Evolutionary conservation across 148 eudicot species (phyloP).

Genomic region (Suaeda aralocaspica): DNA sequence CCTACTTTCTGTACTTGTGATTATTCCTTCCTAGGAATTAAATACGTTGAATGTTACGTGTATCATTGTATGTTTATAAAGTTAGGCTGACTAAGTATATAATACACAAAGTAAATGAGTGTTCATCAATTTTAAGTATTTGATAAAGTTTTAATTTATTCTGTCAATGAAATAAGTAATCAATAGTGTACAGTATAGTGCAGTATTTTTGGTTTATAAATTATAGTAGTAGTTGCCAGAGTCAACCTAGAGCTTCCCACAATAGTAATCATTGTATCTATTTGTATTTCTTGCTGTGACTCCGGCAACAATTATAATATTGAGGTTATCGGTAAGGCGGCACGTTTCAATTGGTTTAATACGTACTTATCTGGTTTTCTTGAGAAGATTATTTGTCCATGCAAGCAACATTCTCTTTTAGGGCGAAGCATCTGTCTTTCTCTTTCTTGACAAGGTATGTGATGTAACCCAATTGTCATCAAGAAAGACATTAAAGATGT

Average conservation of each 20-base stretch:
- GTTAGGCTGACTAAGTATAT: conserved; percentile 19
- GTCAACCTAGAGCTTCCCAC: conserved; percentile 5
- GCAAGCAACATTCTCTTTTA: conserved; percentile 12
- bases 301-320: conserved; percentile 8
- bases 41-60: conserved; percentile 14
- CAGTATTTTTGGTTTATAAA: not conserved
- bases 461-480: conserved; percentile 2
- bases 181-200: not conserved
- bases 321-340: not conserved
- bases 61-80: conserved; percentile 8
- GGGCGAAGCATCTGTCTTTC: conserved; percentile 13
- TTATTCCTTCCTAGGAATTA: conserved; percentile 9
- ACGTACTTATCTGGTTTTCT: not conserved
- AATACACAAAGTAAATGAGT: conserved; percentile 5
- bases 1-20: not conserved
- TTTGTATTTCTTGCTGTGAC: not conserved
- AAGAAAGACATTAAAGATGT: not conserved
- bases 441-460: conserved; percentile 12
- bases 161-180: not conserved
- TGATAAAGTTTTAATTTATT: conserved; percentile 11
- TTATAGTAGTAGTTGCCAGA: not conserved
- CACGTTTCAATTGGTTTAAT: not conserved
- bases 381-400: conserved; percentile 7
- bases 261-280: not conserved
- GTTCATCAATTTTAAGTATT: not conserved